Evolutionary conservation across 2,329 filamentous ascomycete genomes (phyloP), one percentile per base, ranked within the genome.

Genomic region (Aspergillus udagawae): DNA sequence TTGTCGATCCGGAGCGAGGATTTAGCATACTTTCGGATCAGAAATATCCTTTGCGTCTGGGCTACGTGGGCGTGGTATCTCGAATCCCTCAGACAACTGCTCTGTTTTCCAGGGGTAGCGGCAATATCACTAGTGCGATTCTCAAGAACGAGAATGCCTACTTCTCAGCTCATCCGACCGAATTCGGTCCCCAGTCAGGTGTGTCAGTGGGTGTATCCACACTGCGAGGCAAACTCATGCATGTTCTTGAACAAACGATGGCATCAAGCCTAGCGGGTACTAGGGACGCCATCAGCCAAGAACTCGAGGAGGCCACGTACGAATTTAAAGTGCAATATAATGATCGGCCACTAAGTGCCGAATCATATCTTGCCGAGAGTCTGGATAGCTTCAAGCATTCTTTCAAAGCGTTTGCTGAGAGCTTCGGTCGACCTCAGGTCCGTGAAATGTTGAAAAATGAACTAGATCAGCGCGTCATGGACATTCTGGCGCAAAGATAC

Each of bases 251-350:
- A 73, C 90, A 96, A 69, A 97, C 92, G 3, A 99, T 99, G 95
- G 93, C 93, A 28, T 86, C 90, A 35, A 96, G 91, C 67, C 81
- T 99, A 54, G 90, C 94, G 65, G 86, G 86, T 55, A 99, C 94
- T 3, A 90, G 90, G 65, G 91, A 97, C 70, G 91, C 92, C 9
- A 97, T 99, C 63, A 88, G 89, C 60, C 91, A 96, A 71, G 94
- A 99, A 73, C 84, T 99, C 0, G 93, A 97, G 68, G 94, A 99
- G 75, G 92, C 94, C 3, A 93, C 91, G 0, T 99, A 99, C 70
- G 93, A 99, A 75, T 99, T 96, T 82, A 99, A 99, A 73, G 94
- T 99, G 4, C 95, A 99, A 73, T 99, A 99, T 77, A 99, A 99
- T 69, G 94, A 99, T 72, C 87, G 94, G 6, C 91, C 93, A 1